Percentiles rank a stretch among this genome's conserved stretches.
Evolutionary conservation across 768 basidiomycete genomes (phyloP).

Genomic region (Russula olivacea): DNA sequence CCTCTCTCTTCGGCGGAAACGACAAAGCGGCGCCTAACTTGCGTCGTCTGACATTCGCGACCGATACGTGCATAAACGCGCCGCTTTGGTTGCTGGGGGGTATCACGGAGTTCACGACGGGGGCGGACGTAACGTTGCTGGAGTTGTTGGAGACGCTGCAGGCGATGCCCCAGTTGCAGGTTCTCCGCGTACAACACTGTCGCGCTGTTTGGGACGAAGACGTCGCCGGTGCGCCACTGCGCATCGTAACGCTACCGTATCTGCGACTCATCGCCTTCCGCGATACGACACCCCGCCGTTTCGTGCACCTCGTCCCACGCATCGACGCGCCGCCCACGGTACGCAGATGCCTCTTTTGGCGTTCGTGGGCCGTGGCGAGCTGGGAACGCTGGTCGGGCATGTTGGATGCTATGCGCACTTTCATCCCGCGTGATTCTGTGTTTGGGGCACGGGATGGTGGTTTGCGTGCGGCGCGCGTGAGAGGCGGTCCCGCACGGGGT

Average conservation of each 20-base stretch:
- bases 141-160: slow-evolving; percentile 6
- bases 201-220: slow-evolving; percentile 17
- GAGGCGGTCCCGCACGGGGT: slow-evolving; percentile 8
- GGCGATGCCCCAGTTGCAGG: slow-evolving; percentile 13
- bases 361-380: slow-evolving; percentile 12
- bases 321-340: slow-evolving; percentile 15
- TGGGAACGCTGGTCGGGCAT: slow-evolving; percentile 15
- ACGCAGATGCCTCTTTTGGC: slow-evolving; percentile 18
- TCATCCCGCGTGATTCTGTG: slow-evolving; percentile 11
- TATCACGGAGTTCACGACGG: slow-evolving; percentile 12
- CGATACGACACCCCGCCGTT: slow-evolving; percentile 17
- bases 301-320: slow-evolving; percentile 5
- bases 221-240: neutral
- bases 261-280: slow-evolving; percentile 14
- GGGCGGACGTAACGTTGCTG: slow-evolving; percentile 1
- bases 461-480: neutral
- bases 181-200: slow-evolving; percentile 16
- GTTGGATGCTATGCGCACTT: neutral
- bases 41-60: slow-evolving; percentile 8
- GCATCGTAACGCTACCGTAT: neutral
- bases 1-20: slow-evolving; percentile 9
- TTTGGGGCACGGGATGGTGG: neutral
- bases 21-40: slow-evolving; percentile 11
- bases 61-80: slow-evolving; percentile 12
- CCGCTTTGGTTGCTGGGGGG: slow-evolving; percentile 14